These are phyloP conservation scores for Sonneratia alba DNA, from an alignment of 345 rosid genomes.

Conservation along the genomic window DNA sequence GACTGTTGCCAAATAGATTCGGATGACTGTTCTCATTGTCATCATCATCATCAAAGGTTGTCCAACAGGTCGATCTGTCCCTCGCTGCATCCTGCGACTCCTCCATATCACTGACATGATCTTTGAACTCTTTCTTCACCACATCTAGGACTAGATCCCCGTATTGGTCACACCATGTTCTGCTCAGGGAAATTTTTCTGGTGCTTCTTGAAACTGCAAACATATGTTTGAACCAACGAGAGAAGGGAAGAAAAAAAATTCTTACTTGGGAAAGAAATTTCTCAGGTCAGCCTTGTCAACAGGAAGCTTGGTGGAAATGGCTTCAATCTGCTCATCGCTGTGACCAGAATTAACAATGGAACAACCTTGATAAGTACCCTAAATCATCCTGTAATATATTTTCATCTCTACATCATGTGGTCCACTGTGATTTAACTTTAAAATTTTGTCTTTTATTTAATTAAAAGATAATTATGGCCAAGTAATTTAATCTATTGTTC, in stretches of 20 bases:
- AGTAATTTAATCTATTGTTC: no score
- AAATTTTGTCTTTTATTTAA: no score
- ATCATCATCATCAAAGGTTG: constrained; percentile 43
- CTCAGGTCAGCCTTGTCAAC: constrained; percentile 59
- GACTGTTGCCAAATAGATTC: constrained; percentile 33
- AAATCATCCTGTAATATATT: no score
- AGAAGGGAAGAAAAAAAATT: not conserved
- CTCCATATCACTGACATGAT: constrained; percentile 65
- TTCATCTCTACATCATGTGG: no score
- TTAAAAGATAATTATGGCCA: no score
- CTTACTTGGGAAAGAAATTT: constrained; percentile 68
- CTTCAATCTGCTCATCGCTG: constrained; percentile 70
- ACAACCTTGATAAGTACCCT: not conserved
- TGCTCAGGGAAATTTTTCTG: constrained; percentile 5
- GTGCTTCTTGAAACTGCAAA: not conserved
- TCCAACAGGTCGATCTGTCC: constrained; percentile 45
- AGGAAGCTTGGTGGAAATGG: constrained; percentile 68
- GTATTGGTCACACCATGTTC: constrained; percentile 62
- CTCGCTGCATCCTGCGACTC: constrained; percentile 33
- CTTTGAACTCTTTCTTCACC: constrained; percentile 73
- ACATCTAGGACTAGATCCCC: constrained; percentile 62
- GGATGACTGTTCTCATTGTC: constrained; percentile 44
- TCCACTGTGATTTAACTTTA: no score
- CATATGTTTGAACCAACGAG: not conserved
- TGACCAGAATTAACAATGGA: not conserved